A percentile compares a stretch with the other conserved stretches of the same genome.
Evolutionary conservation across 208 protist species (phyloP).

Genomic region (Strigomonas culicis): DNA sequence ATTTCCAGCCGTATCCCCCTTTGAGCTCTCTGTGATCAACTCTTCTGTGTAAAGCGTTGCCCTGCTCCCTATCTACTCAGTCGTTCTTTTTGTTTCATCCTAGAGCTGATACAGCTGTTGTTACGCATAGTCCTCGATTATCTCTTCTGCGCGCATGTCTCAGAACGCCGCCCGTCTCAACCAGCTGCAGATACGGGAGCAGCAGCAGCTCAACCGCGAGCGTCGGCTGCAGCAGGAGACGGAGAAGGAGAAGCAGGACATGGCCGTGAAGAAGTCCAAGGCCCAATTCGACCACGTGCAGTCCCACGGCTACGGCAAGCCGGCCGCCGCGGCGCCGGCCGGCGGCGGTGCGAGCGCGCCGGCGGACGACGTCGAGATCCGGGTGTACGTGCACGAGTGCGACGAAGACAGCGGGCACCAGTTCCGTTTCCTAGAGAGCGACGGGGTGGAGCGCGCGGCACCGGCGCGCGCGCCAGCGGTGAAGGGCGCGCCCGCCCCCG

Average conservation of each 20-base stretch:
- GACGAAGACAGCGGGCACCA: constrained; percentile 41
- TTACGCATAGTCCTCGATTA: neutral
- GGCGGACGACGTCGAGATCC: constrained; percentile 64
- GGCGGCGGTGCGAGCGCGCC: neutral
- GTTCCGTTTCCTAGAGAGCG: constrained; percentile 54
- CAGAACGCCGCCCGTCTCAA: constrained; percentile 69
- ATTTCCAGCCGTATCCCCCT: neutral
- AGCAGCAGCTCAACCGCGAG: constrained; percentile 79
- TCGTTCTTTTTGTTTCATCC: too few species aligned
- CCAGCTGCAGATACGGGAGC: constrained; percentile 75
- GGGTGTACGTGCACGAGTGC: constrained; percentile 85
- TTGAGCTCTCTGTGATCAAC: neutral
- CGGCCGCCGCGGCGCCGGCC: neutral
- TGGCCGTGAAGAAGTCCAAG: constrained; percentile 37
- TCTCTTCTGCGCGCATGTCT: constrained; percentile 24
- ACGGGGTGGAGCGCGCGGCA: neutral
- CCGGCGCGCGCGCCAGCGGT: neutral
- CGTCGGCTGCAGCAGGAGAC: constrained; percentile 44
- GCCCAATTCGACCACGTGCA: constrained; percentile 58
- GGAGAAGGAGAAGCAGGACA: constrained; percentile 22
- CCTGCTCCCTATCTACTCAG: too few species aligned
- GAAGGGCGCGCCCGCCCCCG: constrained; percentile 1
- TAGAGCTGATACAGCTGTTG: too few species aligned
- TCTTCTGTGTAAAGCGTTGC: too few species aligned
- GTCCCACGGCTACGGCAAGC: constrained; percentile 54